phyloP scores from a whole-genome alignment of 2,329 filamentous ascomycete genomes.

The Alternaria brassicae region DNA sequence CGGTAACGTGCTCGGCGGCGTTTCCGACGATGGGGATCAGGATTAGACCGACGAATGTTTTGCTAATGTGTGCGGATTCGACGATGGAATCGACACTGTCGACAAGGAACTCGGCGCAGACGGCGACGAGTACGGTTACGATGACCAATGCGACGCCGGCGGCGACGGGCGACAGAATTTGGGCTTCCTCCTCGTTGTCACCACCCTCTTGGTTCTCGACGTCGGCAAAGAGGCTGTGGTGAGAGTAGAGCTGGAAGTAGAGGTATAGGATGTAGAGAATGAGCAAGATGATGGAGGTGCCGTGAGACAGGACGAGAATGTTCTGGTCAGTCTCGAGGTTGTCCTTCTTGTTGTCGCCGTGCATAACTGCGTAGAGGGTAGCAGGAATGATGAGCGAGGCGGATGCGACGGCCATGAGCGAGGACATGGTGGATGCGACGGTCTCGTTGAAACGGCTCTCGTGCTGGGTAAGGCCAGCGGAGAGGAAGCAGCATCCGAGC shows the following conservation, averaged over 20 bases:
- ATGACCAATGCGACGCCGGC: conserved; percentile 57
- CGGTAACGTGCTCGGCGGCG: conserved; percentile 64
- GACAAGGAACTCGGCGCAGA: conserved; percentile 63
- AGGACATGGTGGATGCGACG: conserved; percentile 78
- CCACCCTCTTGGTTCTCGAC: conserved; percentile 42
- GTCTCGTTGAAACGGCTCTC: conserved; percentile 71
- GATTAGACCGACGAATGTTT: conserved; percentile 65
- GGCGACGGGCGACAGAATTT: conserved; percentile 55
- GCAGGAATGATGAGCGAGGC: conserved; percentile 63
- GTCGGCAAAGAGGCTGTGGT: conserved; percentile 57
- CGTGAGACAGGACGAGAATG: conserved; percentile 59
- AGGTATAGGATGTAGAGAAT: conserved; percentile 62
- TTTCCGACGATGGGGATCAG: conserved; percentile 65
- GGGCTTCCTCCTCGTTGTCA: conserved; percentile 44
- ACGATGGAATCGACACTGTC: conserved; percentile 63
- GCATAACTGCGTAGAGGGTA: conserved; percentile 59
- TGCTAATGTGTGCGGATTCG: conserved; percentile 58
- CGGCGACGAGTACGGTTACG: conserved; percentile 57
- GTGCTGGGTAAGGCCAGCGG: conserved; percentile 54
- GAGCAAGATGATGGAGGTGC: conserved; percentile 62
- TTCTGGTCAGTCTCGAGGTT: conserved; percentile 55
- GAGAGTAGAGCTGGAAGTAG: conserved; percentile 62
- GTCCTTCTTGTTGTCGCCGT: conserved; percentile 42
- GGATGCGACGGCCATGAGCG: conserved; percentile 63
- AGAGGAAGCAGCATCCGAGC: conserved; percentile 62